phyloP scores from a whole-genome alignment of 1,139 yeast genomes.

The Geotrichum restrictum region DNA sequence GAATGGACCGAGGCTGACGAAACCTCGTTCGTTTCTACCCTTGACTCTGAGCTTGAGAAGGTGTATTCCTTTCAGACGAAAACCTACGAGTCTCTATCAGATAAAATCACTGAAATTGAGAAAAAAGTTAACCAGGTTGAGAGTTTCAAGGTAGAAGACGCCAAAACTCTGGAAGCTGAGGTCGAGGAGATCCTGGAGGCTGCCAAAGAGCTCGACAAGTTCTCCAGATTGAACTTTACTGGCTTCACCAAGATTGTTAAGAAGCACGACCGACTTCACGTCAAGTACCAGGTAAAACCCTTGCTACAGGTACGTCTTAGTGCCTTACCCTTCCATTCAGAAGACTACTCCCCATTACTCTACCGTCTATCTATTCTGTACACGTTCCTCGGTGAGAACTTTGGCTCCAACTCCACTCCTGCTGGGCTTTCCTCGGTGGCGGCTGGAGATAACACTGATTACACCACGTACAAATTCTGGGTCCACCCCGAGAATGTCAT shows the following conservation, averaged over 20 bases:
- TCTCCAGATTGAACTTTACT: slow-evolving; percentile 86
- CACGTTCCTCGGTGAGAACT: slow-evolving; percentile 72
- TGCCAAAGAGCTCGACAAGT: slow-evolving; percentile 84
- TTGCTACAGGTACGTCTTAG: slow-evolving; percentile 81
- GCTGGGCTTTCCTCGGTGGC: slow-evolving; percentile 33
- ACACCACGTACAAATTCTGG: slow-evolving; percentile 87
- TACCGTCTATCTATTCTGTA: slow-evolving; percentile 78
- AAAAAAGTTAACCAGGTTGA: slow-evolving; percentile 35
- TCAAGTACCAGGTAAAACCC: slow-evolving; percentile 82
- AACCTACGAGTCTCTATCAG: slow-evolving; percentile 66
- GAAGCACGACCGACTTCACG: slow-evolving; percentile 89
- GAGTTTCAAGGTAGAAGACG: slow-evolving; percentile 39
- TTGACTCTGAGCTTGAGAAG: slow-evolving; percentile 83
- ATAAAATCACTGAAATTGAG: slow-evolving; percentile 62
- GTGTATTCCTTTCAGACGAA: slow-evolving; percentile 83
- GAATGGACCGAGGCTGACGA: slow-evolving; percentile 80
- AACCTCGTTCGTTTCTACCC: slow-evolving; percentile 68
- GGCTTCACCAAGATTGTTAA: slow-evolving; percentile 93
- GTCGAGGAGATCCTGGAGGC: slow-evolving; percentile 69
- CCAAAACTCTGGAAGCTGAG: slow-evolving; percentile 54
- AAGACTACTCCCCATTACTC: slow-evolving; percentile 87
- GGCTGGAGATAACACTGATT: slow-evolving; percentile 52
- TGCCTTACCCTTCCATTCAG: slow-evolving; percentile 86
- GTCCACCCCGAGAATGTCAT: slow-evolving; percentile 90
- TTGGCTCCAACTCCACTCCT: slow-evolving; percentile 32